Conservation (phyloP, 1,139 yeast genomes). For the Pichia sp. region DNA sequence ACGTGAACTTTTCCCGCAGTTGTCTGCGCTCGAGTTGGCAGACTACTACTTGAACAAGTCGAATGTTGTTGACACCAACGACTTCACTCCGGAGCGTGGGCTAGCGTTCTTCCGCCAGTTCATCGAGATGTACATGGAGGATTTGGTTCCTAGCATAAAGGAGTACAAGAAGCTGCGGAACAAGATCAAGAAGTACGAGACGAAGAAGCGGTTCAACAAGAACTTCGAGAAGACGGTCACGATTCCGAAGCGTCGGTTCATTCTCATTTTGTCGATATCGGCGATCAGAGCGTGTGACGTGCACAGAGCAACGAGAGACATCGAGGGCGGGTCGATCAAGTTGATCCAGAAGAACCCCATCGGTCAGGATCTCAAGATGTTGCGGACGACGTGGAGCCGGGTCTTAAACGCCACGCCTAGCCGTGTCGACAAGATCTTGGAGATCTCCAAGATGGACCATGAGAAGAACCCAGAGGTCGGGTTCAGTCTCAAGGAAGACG, state of each 20-base stretch:
- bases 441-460: conserved; percentile 34
- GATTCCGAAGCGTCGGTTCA: conserved; percentile 38
- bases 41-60: conserved; percentile 51
- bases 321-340: conserved; percentile 57
- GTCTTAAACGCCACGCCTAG: conserved; percentile 65
- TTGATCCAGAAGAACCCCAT: conserved; percentile 64
- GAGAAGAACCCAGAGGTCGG: conserved; percentile 9
- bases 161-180: conserved; percentile 32
- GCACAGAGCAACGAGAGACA: conserved; percentile 53
- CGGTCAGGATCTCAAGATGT: conserved; percentile 51
- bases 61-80: conserved; percentile 49
- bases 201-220: conserved; percentile 28
- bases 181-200: conserved; percentile 29
- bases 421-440: conserved; percentile 50
- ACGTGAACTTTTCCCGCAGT: conserved; percentile 47
- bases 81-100: conserved; percentile 42
- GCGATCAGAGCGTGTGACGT: conserved; percentile 74
- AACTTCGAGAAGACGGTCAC: conserved; percentile 19
- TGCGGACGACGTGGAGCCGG: conserved; percentile 47
- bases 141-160: conserved; percentile 26
- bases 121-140: conserved; percentile 32
- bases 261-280: conserved; percentile 61
- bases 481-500: conserved; percentile 38
- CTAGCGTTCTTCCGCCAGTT: conserved; percentile 46
- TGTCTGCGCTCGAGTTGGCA: conserved; percentile 59